A percentile compares a stretch with the other conserved stretches of the same genome.
These are phyloP conservation scores for Colletotrichum costaricense DNA, from an alignment of 2,329 filamentous ascomycete species.

Conservation along the genomic window DNA sequence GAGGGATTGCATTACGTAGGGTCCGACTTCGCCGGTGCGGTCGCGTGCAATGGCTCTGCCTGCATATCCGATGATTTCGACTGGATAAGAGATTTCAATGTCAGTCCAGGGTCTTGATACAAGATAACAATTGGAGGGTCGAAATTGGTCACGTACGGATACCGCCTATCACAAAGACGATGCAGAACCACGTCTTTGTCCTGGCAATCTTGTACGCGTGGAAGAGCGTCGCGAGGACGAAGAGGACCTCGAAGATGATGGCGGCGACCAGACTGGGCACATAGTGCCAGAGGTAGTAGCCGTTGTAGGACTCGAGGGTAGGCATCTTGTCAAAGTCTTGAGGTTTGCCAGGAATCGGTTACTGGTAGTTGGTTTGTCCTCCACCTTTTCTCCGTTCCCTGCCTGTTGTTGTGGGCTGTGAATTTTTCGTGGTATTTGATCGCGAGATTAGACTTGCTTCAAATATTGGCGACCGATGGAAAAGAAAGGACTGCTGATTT, in stretches of 20 bases:
- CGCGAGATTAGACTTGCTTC: neutral
- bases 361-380: neutral
- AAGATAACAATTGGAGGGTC: neutral
- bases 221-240: conserved; percentile 48
- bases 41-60: conserved; percentile 44
- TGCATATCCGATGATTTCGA: conserved; percentile 57
- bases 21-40: conserved; percentile 45
- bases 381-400: neutral
- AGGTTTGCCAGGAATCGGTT: neutral
- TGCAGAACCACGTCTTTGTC: conserved; percentile 61
- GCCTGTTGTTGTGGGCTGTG: neutral
- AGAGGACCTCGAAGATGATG: conserved; percentile 56
- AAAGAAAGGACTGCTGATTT: neutral
- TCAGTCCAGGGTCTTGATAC: neutral
- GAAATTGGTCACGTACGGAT: conserved; percentile 51
- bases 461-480: neutral
- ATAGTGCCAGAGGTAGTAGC: conserved; percentile 50
- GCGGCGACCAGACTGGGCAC: conserved; percentile 56
- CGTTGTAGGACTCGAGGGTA: conserved; percentile 43
- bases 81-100: conserved; percentile 40
- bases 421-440: neutral
- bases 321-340: conserved; percentile 37
- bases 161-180: conserved; percentile 59
- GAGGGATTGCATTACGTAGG: conserved; percentile 55
- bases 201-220: conserved; percentile 56